These are phyloP conservation scores for Delitschia confertaspora DNA, from an alignment of 495 filamentous ascomycete species.

Conservation along the genomic window DNA sequence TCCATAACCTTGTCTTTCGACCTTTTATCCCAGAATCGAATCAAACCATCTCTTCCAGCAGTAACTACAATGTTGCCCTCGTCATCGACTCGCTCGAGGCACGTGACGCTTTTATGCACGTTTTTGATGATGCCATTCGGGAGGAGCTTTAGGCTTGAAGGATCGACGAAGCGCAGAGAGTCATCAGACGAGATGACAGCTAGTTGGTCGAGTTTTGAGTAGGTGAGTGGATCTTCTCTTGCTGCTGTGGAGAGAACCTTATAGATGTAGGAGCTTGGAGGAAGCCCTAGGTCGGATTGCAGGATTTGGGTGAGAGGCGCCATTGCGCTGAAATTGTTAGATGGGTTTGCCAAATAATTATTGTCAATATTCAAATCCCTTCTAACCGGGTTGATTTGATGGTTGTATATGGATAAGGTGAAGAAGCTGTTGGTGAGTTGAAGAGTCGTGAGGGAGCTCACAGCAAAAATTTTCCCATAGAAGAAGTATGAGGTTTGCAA, in stretches of 20 bases:
- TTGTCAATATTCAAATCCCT: too few relatives aligned
- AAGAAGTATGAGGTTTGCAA: too few relatives aligned
- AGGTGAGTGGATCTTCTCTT: slow-evolving; percentile 13
- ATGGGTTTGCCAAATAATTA: too few relatives aligned
- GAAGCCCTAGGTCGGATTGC: slow-evolving; percentile 12
- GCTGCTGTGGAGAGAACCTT: slow-evolving; percentile 17
- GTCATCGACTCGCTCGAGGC: slow-evolving; percentile 41
- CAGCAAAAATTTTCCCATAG: neutral
- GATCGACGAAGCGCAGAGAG: slow-evolving; percentile 48
- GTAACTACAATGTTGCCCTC: slow-evolving; percentile 43
- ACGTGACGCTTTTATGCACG: slow-evolving; percentile 49
- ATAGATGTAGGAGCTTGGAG: slow-evolving; percentile 29
- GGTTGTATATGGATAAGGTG: neutral
- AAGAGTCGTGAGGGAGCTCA: neutral
- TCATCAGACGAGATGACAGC: slow-evolving; percentile 40
- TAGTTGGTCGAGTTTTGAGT: slow-evolving; percentile 17
- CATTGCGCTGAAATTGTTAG: slow-evolving; percentile 12
- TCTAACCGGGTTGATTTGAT: neutral
- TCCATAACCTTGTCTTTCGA: slow-evolving; percentile 14
- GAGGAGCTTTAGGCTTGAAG: slow-evolving; percentile 22
- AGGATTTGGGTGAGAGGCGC: slow-evolving; percentile 8
- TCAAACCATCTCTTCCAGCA: slow-evolving; percentile 52
- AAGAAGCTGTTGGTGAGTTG: neutral
- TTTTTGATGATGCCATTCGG: slow-evolving; percentile 35
- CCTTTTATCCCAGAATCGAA: slow-evolving; percentile 52